Percentiles rank a stretch among this genome's conserved stretches.
Evolutionary conservation across 306 rosid species (phyloP).

Genomic region (Lagenaria siceraria): DNA sequence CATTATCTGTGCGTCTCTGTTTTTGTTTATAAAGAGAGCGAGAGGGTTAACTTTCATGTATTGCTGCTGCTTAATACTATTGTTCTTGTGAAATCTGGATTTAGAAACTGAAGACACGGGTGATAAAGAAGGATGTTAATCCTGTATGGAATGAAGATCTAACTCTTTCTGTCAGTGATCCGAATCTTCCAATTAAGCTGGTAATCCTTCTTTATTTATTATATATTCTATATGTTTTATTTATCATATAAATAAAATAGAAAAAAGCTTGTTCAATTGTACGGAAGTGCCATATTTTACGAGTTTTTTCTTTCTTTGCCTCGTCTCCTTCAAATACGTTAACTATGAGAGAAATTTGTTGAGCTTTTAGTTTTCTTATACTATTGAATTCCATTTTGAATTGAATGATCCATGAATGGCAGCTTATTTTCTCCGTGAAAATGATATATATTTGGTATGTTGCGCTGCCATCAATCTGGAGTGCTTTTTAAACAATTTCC

Average conservation of each 20-base stretch:
- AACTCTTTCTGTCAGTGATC: slow-evolving; percentile 58
- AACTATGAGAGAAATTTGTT: not conserved
- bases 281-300: not conserved
- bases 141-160: slow-evolving; percentile 97
- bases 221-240: not conserved
- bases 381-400: not conserved
- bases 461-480: not conserved
- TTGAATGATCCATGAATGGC: not conserved
- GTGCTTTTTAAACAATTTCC: not conserved
- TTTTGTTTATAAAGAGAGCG: not conserved
- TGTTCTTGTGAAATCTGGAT: not conserved
- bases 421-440: not conserved
- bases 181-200: slow-evolving; percentile 30
- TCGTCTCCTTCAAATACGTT: not conserved
- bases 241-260: not conserved
- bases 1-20: not conserved
- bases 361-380: not conserved
- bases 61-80: not conserved
- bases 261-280: not conserved
- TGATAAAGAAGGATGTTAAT: slow-evolving; percentile 66
- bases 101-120: slow-evolving; percentile 81
- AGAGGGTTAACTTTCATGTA: not conserved
- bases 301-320: not conserved
- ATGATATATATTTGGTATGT: not conserved
- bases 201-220: slow-evolving; percentile 21